Evolutionary conservation across 1,284 basidiomycete genomes (phyloP).

Genomic region (Stereum hirsutum): DNA sequence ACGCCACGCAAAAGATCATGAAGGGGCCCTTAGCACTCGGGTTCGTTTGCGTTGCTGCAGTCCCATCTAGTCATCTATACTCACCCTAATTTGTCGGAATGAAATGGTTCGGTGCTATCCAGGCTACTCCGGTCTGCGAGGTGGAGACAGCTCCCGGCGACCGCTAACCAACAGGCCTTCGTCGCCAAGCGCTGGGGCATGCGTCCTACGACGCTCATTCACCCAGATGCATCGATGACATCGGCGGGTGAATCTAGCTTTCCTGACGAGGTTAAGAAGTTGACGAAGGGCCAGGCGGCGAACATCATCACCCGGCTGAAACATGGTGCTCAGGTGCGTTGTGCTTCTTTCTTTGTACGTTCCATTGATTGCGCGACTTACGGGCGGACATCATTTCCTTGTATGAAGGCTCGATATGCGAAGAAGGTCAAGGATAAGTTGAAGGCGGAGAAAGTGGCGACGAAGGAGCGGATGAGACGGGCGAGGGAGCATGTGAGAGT

Average conservation of each 20-base stretch:
- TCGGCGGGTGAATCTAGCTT: constrained; percentile 7
- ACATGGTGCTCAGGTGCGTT: constrained; percentile 62
- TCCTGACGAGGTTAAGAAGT: constrained; percentile 23
- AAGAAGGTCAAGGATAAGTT: constrained; percentile 36
- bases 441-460: constrained; percentile 23
- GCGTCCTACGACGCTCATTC: constrained; percentile 13
- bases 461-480: constrained; percentile 39
- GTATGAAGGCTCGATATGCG: constrained; percentile 44
- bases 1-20: constrained; percentile 43
- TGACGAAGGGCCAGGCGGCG: constrained; percentile 75
- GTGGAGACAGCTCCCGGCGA: constrained; percentile 69
- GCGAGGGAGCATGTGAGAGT: constrained; percentile 50
- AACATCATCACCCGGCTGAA: constrained; percentile 70
- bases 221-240: neutral
- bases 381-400: too few species aligned
- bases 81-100: constrained; percentile 1
- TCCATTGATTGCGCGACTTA: neutral
- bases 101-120: constrained; percentile 1
- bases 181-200: constrained; percentile 53
- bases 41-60: constrained; percentile 25
- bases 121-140: constrained; percentile 59
- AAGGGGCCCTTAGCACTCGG: constrained; percentile 35
- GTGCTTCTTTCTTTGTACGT: neutral
- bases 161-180: constrained; percentile 53
- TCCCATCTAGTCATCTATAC: too few species aligned